Conservation (phyloP, 1,284 basidiomycete genomes). For the Ustilago trichophora region DNA sequence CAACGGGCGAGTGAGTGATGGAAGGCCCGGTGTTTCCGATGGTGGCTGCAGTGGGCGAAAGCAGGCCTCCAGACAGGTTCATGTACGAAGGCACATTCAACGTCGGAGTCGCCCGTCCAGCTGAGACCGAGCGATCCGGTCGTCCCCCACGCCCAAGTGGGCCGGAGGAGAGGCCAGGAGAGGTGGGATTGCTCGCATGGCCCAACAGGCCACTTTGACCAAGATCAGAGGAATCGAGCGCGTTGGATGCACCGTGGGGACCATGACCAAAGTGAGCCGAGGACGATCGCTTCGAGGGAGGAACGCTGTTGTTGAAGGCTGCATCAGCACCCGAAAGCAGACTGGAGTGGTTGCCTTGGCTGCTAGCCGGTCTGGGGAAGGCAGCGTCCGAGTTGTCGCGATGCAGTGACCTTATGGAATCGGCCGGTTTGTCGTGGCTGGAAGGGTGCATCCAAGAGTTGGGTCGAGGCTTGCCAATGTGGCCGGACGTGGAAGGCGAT, state of each 20-base stretch:
- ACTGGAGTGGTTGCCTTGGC: constrained; percentile 21
- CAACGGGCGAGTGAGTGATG: constrained; percentile 24
- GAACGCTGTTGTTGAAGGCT: constrained; percentile 3
- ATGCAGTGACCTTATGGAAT: constrained; percentile 1
- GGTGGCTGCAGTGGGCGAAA: constrained; percentile 49
- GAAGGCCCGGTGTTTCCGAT: constrained; percentile 23
- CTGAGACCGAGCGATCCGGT: not conserved
- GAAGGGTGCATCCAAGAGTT: constrained; percentile 45
- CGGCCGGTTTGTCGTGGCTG: constrained; percentile 11
- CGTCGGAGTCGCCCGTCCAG: constrained; percentile 30
- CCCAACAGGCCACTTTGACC: not conserved
- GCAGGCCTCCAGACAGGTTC: constrained; percentile 42
- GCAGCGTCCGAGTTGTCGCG: constrained; percentile 3
- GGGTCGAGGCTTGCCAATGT: constrained; percentile 18
- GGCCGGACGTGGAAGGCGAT: not conserved
- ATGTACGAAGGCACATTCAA: constrained; percentile 30
- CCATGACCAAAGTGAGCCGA: constrained; percentile 16
- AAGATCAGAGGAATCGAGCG: constrained; percentile 2
- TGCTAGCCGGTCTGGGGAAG: constrained; percentile 27
- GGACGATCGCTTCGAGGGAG: constrained; percentile 12
- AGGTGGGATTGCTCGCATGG: constrained; percentile 6
- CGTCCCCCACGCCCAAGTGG: constrained; percentile 9
- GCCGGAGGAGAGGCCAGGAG: constrained; percentile 6
- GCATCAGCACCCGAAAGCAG: not conserved
- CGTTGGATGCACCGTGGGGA: constrained; percentile 3